These are phyloP conservation scores for Juncus effusus DNA, from an alignment of 176 grass and related monocot species.

Conservation along the genomic window DNA sequence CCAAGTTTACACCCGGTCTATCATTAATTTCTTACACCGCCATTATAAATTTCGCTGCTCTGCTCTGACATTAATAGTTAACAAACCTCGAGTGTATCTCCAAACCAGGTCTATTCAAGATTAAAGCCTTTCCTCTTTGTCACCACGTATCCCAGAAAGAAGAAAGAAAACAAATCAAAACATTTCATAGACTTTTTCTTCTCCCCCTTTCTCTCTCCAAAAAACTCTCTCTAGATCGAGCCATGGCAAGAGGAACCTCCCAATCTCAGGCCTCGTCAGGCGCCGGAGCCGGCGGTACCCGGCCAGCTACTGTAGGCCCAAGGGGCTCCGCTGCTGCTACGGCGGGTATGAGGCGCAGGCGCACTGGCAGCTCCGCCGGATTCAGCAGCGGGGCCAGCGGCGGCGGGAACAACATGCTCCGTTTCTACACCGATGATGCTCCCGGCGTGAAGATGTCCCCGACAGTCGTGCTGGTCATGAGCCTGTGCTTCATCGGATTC, in stretches of 20 bases:
- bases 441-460: conserved; percentile 62
- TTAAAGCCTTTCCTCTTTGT: neutral
- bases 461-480: conserved; percentile 79
- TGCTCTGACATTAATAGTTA: too few relatives aligned
- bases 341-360: conserved; percentile 56
- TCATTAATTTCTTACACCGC: too few relatives aligned
- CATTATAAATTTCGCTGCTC: too few relatives aligned
- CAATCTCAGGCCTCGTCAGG: conserved; percentile 67
- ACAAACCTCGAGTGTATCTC: too few relatives aligned
- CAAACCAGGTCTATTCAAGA: too few relatives aligned
- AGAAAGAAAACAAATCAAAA: neutral
- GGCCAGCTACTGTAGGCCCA: conserved; percentile 49
- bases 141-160: neutral
- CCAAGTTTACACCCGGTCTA: too few relatives aligned
- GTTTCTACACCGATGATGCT: conserved; percentile 85
- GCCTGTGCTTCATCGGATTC: conserved; percentile 59
- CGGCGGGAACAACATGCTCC: conserved; percentile 71
- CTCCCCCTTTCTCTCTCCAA: neutral
- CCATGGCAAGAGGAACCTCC: conserved; percentile 65
- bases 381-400: conserved; percentile 32
- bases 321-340: conserved; percentile 63
- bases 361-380: conserved; percentile 22
- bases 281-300: conserved; percentile 24
- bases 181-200: conserved; percentile 7
- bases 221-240: conserved; percentile 17